Evolutionary conservation across 495 filamentous ascomycete species (phyloP).

Genomic region (Articulospora tetracladia): DNA sequence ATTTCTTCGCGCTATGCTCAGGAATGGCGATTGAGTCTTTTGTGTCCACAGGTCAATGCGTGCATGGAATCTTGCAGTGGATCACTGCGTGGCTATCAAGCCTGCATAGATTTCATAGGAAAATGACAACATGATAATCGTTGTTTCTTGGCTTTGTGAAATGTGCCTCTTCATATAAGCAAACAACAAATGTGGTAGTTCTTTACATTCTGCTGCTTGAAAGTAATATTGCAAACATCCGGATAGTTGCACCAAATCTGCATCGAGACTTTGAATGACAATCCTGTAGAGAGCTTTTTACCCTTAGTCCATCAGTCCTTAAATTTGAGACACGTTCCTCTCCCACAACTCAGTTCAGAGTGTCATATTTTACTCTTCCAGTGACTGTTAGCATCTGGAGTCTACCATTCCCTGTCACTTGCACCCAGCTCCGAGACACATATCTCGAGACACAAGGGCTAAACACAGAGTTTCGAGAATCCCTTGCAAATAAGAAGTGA

Average conservation of each 20-base stretch:
- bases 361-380: background rate
- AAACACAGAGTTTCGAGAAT: background rate
- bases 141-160: background rate
- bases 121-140: background rate
- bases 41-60: background rate
- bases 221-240: constrained; percentile 4
- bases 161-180: background rate
- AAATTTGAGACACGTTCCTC: constrained; percentile 7
- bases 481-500: background rate
- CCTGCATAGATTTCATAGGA: background rate
- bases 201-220: background rate
- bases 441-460: background rate
- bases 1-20: background rate
- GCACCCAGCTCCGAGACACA: background rate
- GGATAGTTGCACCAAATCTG: constrained; percentile 10
- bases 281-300: background rate
- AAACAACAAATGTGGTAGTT: background rate
- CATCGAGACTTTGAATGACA: constrained; percentile 16
- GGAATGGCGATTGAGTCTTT: background rate
- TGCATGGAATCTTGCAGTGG: background rate
- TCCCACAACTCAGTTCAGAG: background rate
- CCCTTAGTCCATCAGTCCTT: constrained; percentile 3
- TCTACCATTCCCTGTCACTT: background rate
- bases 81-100: background rate
- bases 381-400: background rate